phyloP scores from a whole-genome alignment of 495 filamentous ascomycete genomes.

The Friedmanniomyces simplex region DNA sequence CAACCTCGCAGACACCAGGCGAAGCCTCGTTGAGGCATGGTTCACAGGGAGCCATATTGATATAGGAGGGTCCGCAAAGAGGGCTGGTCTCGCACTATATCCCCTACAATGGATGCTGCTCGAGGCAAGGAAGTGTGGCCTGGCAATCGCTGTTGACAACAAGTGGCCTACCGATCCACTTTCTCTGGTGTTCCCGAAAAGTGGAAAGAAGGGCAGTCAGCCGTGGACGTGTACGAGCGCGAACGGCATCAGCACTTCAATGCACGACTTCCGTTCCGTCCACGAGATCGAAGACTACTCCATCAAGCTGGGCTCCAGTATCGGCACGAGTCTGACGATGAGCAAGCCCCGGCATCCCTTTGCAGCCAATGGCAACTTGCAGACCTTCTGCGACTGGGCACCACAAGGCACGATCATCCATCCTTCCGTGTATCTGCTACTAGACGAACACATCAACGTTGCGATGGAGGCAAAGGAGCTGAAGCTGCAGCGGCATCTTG shows the following conservation, averaged over 20 bases:
- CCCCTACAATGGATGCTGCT: conserved; percentile 33
- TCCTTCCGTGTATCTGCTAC: conserved; percentile 29
- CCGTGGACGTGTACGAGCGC: conserved; percentile 6
- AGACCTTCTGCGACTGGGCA: conserved; percentile 21
- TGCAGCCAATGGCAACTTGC: conserved; percentile 5
- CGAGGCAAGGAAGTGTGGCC: conserved; percentile 23
- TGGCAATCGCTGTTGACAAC: conserved; percentile 9
- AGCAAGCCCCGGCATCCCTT: conserved; percentile 7
- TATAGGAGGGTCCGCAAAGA: conserved; percentile 17
- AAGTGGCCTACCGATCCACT: conserved; percentile 15
- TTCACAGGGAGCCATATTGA: conserved; percentile 18
- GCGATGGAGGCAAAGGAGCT: conserved; percentile 20
- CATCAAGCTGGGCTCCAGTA: conserved; percentile 4
- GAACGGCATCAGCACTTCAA: conserved; percentile 21
- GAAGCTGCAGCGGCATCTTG: conserved; percentile 15
- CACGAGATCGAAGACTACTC: conserved; percentile 8
- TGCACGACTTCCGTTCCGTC: conserved; percentile 25
- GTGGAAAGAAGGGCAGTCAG: background rate
- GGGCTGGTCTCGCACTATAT: conserved; percentile 30
- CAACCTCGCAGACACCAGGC: background rate
- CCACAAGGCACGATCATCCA: conserved; percentile 30
- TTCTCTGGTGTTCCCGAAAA: conserved; percentile 11
- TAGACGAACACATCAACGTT: conserved; percentile 22
- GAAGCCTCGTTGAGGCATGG: conserved; percentile 14
- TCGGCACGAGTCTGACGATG: background rate